Percentiles rank a stretch among this genome's conserved stretches.
Conservation (phyloP, 2,329 filamentous ascomycete genomes). For the Calonectria pseudoturangicola region DNA sequence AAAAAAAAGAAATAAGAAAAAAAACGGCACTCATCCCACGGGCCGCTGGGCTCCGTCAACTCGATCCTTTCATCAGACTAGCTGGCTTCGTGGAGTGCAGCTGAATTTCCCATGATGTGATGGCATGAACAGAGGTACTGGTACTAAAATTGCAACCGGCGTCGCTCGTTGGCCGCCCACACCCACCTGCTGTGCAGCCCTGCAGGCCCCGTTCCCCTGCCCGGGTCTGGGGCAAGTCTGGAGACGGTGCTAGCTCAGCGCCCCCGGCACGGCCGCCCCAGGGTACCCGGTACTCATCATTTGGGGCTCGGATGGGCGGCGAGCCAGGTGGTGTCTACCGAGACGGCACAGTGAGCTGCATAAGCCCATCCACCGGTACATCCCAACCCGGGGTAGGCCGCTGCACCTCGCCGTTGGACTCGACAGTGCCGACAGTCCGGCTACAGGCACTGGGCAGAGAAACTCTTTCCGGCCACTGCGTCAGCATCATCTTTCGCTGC, state of each 20-base stretch:
- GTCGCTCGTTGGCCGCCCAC: constrained; percentile 4
- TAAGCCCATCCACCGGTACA: constrained; percentile 11
- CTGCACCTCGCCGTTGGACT: constrained; percentile 47
- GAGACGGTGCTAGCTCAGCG: constrained; percentile 30
- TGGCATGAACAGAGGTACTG: constrained; percentile 29
- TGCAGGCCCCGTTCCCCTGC: constrained; percentile 9
- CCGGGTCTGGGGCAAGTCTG: constrained; percentile 32
- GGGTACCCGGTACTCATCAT: constrained; percentile 25
- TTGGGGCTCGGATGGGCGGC: constrained; percentile 14
- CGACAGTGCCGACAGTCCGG: constrained; percentile 22
- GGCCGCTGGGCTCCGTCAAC: constrained; percentile 11
- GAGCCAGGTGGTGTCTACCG: constrained; percentile 18
- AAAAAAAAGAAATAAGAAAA: background rate
- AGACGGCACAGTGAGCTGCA: constrained; percentile 28
- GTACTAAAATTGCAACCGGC: constrained; percentile 20
- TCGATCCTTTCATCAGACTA: constrained; percentile 24
- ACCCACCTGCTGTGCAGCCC: constrained; percentile 24
- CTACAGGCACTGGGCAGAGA: background rate
- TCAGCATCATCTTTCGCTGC: background rate
- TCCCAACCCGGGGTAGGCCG: constrained; percentile 49
- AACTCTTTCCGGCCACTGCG: background rate
- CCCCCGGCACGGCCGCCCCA: background rate
- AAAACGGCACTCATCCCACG: constrained; percentile 16
- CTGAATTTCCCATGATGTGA: constrained; percentile 12
- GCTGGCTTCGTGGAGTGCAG: constrained; percentile 1